These are phyloP conservation scores for Juglanconis oblonga DNA, from an alignment of 2,329 filamentous ascomycete genomes.

Conservation along the genomic window DNA sequence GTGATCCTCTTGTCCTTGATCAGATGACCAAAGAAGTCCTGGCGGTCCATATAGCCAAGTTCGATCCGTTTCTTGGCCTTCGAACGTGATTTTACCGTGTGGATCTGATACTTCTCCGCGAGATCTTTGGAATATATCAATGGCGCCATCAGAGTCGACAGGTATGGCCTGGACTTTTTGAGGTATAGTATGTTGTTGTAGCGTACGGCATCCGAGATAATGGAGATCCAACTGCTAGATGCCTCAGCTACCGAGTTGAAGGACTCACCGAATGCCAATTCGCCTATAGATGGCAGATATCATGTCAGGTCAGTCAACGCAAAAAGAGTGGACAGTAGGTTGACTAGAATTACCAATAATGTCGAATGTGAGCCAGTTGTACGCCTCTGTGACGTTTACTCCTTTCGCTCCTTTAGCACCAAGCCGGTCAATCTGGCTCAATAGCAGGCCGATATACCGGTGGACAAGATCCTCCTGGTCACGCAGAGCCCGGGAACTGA, in stretches of 20 bases:
- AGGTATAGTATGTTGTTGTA: neutral
- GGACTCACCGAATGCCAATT: conserved; percentile 19
- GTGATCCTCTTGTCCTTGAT: too few relatives aligned
- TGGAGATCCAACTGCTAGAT: conserved; percentile 12
- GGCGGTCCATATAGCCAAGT: too few relatives aligned
- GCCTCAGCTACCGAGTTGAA: conserved; percentile 13
- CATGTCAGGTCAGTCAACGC: neutral
- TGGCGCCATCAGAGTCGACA: neutral
- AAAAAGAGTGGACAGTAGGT: too few relatives aligned
- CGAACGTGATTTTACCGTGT: too few relatives aligned
- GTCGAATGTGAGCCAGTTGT: neutral
- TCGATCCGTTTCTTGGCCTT: too few relatives aligned
- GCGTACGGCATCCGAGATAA: conserved; percentile 11
- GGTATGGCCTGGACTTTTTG: neutral
- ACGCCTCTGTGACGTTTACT: neutral
- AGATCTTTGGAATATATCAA: too few relatives aligned
- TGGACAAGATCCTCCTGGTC: neutral
- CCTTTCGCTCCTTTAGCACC: neutral
- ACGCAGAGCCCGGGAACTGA: neutral
- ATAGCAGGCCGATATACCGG: neutral
- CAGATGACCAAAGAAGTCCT: too few relatives aligned
- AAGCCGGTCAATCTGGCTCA: neutral
- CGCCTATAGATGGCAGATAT: neutral
- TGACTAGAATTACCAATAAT: neutral
- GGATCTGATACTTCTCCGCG: too few relatives aligned